Evolutionary conservation across 2,329 filamentous ascomycete species (phyloP).

Genomic region (Magnaporthales sp.): DNA sequence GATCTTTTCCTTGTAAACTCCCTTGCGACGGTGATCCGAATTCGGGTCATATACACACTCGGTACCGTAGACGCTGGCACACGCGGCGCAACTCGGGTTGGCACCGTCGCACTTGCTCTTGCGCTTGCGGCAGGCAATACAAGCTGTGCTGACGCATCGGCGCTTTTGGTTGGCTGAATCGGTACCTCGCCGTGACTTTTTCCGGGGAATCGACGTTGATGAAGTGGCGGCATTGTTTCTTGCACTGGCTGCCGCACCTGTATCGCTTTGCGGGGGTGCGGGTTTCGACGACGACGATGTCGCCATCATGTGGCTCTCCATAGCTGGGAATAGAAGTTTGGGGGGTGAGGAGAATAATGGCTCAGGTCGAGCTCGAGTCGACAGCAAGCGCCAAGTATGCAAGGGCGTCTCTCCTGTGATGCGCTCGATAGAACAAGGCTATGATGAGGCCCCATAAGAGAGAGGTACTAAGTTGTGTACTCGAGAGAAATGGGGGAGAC

Average conservation of each 20-base stretch:
- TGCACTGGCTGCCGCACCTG: background rate
- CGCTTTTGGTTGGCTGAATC: conserved; percentile 51
- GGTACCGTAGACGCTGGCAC: conserved; percentile 84
- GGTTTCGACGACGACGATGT: background rate
- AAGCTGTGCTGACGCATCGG: conserved; percentile 71
- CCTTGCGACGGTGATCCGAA: conserved; percentile 91
- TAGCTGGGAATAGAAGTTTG: background rate
- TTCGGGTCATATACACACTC: conserved; percentile 93
- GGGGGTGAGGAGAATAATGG: background rate
- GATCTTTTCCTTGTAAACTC: conserved; percentile 90
- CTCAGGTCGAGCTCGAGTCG: background rate
- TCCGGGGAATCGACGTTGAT: conserved; percentile 24
- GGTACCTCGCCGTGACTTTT: conserved; percentile 40
- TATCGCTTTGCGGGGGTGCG: background rate
- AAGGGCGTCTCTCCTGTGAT: background rate
- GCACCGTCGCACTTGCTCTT: conserved; percentile 92
- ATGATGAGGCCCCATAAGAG: background rate
- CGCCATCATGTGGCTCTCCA: background rate
- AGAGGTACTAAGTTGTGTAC: background rate
- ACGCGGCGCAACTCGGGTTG: conserved; percentile 87
- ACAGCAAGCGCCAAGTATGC: background rate
- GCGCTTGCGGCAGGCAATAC: conserved; percentile 64
- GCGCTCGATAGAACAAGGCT: background rate
- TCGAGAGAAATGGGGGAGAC: background rate
- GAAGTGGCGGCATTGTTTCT: background rate